Evolutionary conservation across 176 grass and related monocot species (phyloP), one percentile per base, ranked within the genome.

Genomic region (Puccinellia tenuiflora): DNA sequence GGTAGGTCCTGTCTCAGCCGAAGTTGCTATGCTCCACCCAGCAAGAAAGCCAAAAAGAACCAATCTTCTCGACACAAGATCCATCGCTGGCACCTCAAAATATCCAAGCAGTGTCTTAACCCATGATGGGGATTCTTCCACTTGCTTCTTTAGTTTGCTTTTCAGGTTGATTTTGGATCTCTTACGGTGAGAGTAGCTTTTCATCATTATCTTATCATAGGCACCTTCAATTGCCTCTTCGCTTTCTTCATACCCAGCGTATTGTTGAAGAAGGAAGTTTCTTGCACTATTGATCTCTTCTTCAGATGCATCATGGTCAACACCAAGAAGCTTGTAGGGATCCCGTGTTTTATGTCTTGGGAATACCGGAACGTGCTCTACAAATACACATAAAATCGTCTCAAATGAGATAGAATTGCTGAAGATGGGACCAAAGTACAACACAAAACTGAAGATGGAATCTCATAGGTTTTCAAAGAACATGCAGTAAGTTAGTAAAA

Each of bases 181-280:
- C 80, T 93, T 95, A 43, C 91, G 88, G 35, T 95, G 79, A 53
- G 66, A 82, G 62, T 95, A 98, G 63, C 90, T 95, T 31, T 85
- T 86, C 87, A 95, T 86, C 55, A 98, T 85, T 89, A 98, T 95
- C 81, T 90, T 93, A 76, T 98, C 96, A 75, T 98, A 98, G 38
- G 96, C 96, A 81, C 84, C 78, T 85, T 98, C 96, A 86, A 98
- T 93, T 43, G 92, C 88, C 68, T 98, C 96, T 65, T 85, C 77
- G 28, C 78, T 98, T 80, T 81, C 75, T 82, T 98, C 96, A 57
- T 98, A 84, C 6, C 87, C 96, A 45, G 85, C 46, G 15, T 93
- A 93, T 75, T 98, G 96, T 55, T 88, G 43, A 54, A 88, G 39
- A 75, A 98, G 91, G 67, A 93, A 98, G 79, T 93, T 90, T 10